Percentiles rank a stretch among this genome's conserved stretches.
Evolutionary conservation across 352 stramenopile genomes (phyloP).

Genomic region (Pythium grandisporangium): DNA sequence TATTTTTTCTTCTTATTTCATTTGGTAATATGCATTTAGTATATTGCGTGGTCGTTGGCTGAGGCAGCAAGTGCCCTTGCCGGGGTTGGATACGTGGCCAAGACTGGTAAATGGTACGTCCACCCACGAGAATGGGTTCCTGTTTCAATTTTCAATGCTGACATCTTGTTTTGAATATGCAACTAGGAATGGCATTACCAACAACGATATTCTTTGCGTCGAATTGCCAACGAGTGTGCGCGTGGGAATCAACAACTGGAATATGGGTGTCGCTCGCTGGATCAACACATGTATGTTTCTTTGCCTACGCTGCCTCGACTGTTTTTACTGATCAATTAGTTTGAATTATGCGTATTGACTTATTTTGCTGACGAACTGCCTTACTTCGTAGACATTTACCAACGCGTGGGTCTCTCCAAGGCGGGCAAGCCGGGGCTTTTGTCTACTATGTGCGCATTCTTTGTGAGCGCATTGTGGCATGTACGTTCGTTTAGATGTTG

Average conservation of each 20-base stretch:
- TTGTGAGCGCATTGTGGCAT: constrained; percentile 81
- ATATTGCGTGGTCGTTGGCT: constrained; percentile 82
- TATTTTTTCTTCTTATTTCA: too few species aligned
- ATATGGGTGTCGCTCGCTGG: constrained; percentile 79
- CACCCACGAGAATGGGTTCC: too few species aligned
- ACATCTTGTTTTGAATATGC: neutral
- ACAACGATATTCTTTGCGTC: constrained; percentile 79
- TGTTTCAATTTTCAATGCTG: constrained; percentile 2
- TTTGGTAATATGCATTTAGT: too few species aligned
- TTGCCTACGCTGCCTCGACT: neutral
- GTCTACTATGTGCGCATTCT: constrained; percentile 73
- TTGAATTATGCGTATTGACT: too few species aligned
- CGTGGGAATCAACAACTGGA: constrained; percentile 86
- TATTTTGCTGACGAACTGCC: too few species aligned
- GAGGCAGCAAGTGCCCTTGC: constrained; percentile 63
- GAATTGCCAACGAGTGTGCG: constrained; percentile 83
- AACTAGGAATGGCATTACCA: constrained; percentile 77
- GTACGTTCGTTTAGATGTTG: too few species aligned
- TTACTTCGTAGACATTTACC: constrained; percentile 66
- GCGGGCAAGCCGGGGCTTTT: constrained; percentile 59
- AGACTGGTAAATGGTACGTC: constrained; percentile 76
- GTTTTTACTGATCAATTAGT: neutral
- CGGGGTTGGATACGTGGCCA: constrained; percentile 68
- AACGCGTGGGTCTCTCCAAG: constrained; percentile 73
- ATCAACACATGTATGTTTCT: constrained; percentile 69